Base-by-base conservation (phyloP, 169 alveolate genomes). In the Plasmodium gonderi region DNA sequence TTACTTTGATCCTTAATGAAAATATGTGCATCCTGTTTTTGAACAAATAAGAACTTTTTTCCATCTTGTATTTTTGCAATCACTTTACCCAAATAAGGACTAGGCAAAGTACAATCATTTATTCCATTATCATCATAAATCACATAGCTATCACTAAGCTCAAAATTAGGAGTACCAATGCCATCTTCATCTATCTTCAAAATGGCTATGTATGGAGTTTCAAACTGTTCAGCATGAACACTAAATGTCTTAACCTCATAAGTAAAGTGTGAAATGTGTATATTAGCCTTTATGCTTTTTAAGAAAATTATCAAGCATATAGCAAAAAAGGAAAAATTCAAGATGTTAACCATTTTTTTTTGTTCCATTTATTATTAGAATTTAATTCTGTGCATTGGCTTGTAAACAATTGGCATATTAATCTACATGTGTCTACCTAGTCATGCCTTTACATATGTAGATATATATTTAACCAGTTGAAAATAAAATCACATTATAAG, bases 191-290 rank as follows among this genome's bases (percentile, higher is more conserved):
- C 23, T 60, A 72, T 17, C 33, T 83, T 72, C 17, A 83, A 74
- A 45, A 83, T 83, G 42, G 68, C 12, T 69, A 83, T 45, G 42
- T 83, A 83, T 4, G 54, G 80, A 49, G 92, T 83, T 83, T 83
- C 83, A 44, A 83, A 49, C 26, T 47, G 29, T 36, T 72, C 82
- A n/a, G 77, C 77, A 49, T 51, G 17, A 36, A 83, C 33, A 29
- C 47, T 44, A 64, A 12, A 20, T 60, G 14, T 74, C 78, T 45
- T 72, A 83, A 40, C 42, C n/a, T 49, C 6, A 42, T 83, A 83
- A 83, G 81, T 83, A 49, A 69, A 47, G 38, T 68, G 44, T 17
- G 92, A 69, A 45, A 72, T 72, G 76, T 51, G 49, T 45, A 83
- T 45, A 69, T 17, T 69, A 83, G 92, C 92, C 8, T 47, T 83